These are phyloP conservation scores for Helicocarpus griseus DNA, from an alignment of 2,329 filamentous ascomycete species.

Conservation along the genomic window DNA sequence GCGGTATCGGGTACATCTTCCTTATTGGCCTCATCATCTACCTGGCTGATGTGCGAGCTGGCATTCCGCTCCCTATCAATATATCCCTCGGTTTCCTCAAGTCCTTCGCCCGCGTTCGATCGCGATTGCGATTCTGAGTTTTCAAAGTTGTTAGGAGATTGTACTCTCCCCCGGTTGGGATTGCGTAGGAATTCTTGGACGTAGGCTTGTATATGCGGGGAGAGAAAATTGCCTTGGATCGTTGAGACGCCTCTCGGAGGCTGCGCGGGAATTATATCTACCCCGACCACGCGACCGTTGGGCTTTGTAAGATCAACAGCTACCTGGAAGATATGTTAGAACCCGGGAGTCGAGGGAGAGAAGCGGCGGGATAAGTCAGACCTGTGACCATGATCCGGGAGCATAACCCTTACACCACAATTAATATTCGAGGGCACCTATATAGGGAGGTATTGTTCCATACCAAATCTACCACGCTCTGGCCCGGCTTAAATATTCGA, in stretches of 20 bases:
- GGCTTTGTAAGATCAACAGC: constrained; percentile 70
- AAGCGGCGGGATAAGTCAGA: constrained; percentile 14
- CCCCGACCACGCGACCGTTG: constrained; percentile 70
- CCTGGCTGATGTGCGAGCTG: constrained; percentile 13
- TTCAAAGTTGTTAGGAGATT: constrained; percentile 16
- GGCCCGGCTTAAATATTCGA: constrained; percentile 64
- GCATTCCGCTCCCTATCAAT: constrained; percentile 20
- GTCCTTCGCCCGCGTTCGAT: constrained; percentile 9
- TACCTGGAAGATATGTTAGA: constrained; percentile 46
- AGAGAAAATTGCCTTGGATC: constrained; percentile 90
- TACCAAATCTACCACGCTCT: constrained; percentile 86
- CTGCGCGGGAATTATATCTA: constrained; percentile 87
- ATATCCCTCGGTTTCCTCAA: constrained; percentile 13
- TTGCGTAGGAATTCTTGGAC: constrained; percentile 66
- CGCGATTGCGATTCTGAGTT: not conserved
- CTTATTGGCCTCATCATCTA: constrained; percentile 23
- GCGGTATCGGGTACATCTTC: constrained; percentile 11
- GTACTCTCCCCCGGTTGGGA: constrained; percentile 48
- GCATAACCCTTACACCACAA: constrained; percentile 31
- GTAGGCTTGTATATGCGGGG: constrained; percentile 60
- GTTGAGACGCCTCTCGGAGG: constrained; percentile 86
- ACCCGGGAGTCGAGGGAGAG: not conserved
- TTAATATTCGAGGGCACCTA: not conserved
- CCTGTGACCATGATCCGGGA: constrained; percentile 53
- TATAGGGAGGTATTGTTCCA: constrained; percentile 2